Evolutionary conservation across 2,329 filamentous ascomycete genomes (phyloP).

Genomic region (Arthrobotrys sphaeroides): DNA sequence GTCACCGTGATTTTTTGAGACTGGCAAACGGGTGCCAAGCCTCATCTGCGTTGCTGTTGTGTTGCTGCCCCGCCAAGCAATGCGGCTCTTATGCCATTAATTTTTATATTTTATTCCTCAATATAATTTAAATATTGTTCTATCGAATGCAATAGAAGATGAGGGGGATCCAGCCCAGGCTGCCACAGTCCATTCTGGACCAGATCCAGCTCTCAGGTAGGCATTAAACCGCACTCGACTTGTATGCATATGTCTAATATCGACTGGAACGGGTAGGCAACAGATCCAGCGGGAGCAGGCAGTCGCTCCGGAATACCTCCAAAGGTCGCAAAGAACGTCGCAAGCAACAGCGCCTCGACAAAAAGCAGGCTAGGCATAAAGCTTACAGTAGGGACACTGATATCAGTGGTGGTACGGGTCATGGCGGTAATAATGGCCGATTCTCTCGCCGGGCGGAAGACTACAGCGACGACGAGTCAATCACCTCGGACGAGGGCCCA

Average conservation of each 20-base stretch:
- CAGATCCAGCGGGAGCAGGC: constrained; percentile 55
- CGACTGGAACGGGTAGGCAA: constrained; percentile 31
- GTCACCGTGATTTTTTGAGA: constrained; percentile 15
- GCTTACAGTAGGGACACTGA: too few relatives aligned
- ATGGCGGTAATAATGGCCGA: constrained; percentile 15
- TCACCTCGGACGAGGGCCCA: constrained; percentile 24
- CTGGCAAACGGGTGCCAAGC: constrained; percentile 32
- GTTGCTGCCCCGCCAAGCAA: constrained; percentile 20
- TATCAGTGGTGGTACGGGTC: too few relatives aligned
- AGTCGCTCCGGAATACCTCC: constrained; percentile 57
- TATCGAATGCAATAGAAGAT: background rate
- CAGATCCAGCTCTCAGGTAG: constrained; percentile 43
- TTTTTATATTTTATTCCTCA: background rate
- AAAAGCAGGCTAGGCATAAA: constrained; percentile 64
- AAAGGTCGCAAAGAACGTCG: constrained; percentile 71
- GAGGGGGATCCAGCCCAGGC: constrained; percentile 31
- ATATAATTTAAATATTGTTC: background rate
- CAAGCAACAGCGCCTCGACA: constrained; percentile 72
- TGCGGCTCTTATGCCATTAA: constrained; percentile 17
- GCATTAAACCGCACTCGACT: background rate
- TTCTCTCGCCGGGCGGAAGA: constrained; percentile 6
- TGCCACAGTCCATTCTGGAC: constrained; percentile 47
- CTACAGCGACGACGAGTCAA: constrained; percentile 18
- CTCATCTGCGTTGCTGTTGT: too few relatives aligned
- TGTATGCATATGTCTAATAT: background rate